Evolutionary conservation across 2,329 filamentous ascomycete species (phyloP).

Genomic region (Berkeleyomyces rouxiae): DNA sequence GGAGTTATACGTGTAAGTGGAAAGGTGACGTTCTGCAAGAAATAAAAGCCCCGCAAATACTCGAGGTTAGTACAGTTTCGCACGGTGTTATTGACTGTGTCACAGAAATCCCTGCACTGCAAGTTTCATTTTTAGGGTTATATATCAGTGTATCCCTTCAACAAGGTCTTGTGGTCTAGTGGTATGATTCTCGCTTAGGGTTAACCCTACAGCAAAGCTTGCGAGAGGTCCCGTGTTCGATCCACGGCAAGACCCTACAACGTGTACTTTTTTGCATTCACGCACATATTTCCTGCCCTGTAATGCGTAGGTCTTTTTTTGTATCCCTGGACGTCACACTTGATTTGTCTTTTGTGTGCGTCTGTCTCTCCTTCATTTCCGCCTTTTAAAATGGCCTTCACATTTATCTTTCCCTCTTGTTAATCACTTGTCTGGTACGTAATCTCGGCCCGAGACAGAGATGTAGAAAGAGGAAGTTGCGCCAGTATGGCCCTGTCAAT

Average conservation of each 20-base stretch:
- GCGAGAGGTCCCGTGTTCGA: slow-evolving; percentile 17
- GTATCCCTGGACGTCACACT: background rate
- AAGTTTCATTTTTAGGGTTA: too few species aligned
- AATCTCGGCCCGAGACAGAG: background rate
- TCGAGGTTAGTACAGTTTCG: background rate
- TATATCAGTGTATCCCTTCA: too few species aligned
- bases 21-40: slow-evolving; percentile 3
- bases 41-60: background rate
- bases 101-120: background rate
- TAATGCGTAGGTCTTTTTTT: background rate
- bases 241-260: slow-evolving; percentile 14
- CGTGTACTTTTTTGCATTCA: too few species aligned
- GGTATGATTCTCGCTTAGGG: slow-evolving; percentile 59
- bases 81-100: background rate
- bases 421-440: background rate
- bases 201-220: slow-evolving; percentile 20
- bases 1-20: slow-evolving; percentile 8
- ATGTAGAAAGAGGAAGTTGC: background rate
- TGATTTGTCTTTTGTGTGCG: background rate
- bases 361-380: background rate
- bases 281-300: background rate
- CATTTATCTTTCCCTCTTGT: background rate
- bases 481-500: background rate
- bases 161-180: slow-evolving; percentile 40
- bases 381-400: too few species aligned